Percentiles rank a stretch among this genome's conserved stretches.
phyloP scores from a whole-genome alignment of 2,329 filamentous ascomycete genomes.

The Fusarium sp. region DNA sequence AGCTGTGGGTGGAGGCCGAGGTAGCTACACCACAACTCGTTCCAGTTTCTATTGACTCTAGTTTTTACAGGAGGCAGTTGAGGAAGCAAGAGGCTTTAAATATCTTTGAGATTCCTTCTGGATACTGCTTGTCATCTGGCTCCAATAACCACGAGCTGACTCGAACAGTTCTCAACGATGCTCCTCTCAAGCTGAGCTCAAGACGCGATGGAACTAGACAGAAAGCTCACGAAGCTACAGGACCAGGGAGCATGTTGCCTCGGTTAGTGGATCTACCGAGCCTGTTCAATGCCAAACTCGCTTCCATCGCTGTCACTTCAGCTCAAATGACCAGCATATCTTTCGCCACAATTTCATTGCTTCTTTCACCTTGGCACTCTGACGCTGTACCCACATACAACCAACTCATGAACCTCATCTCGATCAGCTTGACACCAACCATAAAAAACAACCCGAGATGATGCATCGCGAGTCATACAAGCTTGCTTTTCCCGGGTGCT shows the following conservation, averaged over 20 bases:
- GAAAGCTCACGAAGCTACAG: not conserved
- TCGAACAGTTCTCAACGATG: not conserved
- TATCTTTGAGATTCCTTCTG: not conserved
- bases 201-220: not conserved
- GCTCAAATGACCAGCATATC: not conserved
- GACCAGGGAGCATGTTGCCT: not conserved
- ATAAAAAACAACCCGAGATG: not conserved
- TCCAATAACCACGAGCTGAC: not conserved
- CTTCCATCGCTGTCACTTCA: not conserved
- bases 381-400: not conserved
- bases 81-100: not conserved
- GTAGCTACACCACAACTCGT: not conserved
- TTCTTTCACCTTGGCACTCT: slow-evolving; percentile 10
- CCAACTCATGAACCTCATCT: not conserved
- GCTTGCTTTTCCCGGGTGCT: not conserved
- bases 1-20: not conserved
- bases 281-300: not conserved
- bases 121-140: too few species aligned
- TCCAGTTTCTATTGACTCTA: not conserved
- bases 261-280: not conserved
- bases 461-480: slow-evolving; percentile 5
- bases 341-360: slow-evolving; percentile 1
- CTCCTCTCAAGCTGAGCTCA: not conserved
- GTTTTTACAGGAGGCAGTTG: not conserved
- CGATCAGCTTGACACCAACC: not conserved